A percentile compares a stretch with the other conserved stretches of the same genome.
Evolutionary conservation across 2,329 filamentous ascomycete genomes (phyloP).

Genomic region (Diaporthe nobilis): DNA sequence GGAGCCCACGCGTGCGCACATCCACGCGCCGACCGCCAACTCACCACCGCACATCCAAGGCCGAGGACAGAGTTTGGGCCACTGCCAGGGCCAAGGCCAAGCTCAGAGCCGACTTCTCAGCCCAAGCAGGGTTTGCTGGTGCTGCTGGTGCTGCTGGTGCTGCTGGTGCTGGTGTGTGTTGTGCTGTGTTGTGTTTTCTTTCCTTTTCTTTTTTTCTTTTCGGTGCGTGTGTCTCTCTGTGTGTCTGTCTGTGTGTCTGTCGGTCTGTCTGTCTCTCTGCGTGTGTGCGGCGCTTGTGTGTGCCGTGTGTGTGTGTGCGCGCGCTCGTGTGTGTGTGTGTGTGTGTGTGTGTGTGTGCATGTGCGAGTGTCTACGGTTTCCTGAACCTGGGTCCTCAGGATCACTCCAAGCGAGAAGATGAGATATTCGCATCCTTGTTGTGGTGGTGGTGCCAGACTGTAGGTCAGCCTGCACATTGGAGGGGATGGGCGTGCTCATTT

Average conservation of each 20-base stretch:
- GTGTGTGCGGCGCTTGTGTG: background rate
- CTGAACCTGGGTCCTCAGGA: background rate
- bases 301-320: no score
- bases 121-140: no score
- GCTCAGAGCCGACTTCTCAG: background rate
- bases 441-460: background rate
- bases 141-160: no score
- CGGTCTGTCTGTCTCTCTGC: no score
- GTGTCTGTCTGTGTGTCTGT: no score
- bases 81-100: background rate
- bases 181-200: no score
- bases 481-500: background rate
- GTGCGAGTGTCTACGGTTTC: background rate
- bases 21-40: constrained; percentile 4
- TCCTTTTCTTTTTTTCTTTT: no score
- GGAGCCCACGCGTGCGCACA: background rate
- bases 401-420: background rate
- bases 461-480: background rate
- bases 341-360: background rate
- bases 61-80: no score
- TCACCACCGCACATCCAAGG: background rate
- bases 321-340: no score
- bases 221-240: no score
- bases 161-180: no score
- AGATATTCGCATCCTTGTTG: background rate